phyloP scores from a whole-genome alignment of 106 monocot species.

The Dioscorea zingiberensis region DNA sequence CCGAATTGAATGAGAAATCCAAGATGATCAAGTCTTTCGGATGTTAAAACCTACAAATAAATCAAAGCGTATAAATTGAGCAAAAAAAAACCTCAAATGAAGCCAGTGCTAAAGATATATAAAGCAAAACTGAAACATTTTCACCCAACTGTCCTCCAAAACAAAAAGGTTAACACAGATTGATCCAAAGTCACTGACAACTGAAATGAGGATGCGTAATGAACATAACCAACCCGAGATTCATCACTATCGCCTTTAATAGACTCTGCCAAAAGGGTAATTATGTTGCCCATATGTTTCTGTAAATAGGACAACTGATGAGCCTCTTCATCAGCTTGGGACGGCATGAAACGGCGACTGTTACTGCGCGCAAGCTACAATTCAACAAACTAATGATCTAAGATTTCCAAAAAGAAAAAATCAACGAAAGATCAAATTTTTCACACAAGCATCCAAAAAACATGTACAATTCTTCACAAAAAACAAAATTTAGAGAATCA shows the following conservation, averaged over 20 bases:
- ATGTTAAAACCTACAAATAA: slow-evolving; percentile 60
- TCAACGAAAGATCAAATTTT: too few relatives aligned
- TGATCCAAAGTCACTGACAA: too few relatives aligned
- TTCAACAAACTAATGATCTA: neutral
- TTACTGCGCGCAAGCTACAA: slow-evolving; percentile 92
- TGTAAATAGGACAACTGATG: slow-evolving; percentile 96
- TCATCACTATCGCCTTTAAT: slow-evolving; percentile 71
- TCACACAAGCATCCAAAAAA: too few relatives aligned
- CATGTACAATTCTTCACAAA: too few relatives aligned
- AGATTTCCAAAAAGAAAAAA: neutral
- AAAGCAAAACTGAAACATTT: too few relatives aligned
- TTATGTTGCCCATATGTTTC: slow-evolving; percentile 79
- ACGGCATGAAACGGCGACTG: slow-evolving; percentile 89
- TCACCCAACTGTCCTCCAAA: too few relatives aligned
- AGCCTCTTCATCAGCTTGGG: slow-evolving; percentile 92
- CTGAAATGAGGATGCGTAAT: too few relatives aligned
- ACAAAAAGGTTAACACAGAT: too few relatives aligned
- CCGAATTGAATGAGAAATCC: slow-evolving; percentile 75
- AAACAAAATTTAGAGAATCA: too few relatives aligned
- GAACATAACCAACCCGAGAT: slow-evolving; percentile 54
- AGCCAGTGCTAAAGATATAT: too few relatives aligned
- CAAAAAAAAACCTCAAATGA: too few relatives aligned
- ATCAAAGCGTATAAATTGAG: neutral
- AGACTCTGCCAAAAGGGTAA: slow-evolving; percentile 68
- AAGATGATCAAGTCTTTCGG: slow-evolving; percentile 78